phyloP scores from a whole-genome alignment of 768 basidiomycete genomes.

The Kwoniella sp. region DNA sequence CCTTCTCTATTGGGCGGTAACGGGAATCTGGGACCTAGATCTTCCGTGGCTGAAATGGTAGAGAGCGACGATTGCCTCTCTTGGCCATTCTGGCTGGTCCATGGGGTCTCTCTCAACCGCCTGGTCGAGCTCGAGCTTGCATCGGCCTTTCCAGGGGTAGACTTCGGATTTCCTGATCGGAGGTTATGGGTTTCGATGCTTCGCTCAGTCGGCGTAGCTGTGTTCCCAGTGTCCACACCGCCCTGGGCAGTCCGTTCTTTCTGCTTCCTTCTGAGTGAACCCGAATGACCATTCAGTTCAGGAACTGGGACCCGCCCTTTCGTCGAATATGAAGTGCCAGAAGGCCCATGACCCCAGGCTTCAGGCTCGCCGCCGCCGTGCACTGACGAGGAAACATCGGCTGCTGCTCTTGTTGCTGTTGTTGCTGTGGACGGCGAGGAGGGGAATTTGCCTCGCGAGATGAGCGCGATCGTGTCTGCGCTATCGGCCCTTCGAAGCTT shows the following conservation, averaged over 20 bases:
- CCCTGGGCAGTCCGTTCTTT: no score
- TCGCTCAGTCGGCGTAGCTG: neutral
- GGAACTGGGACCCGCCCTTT: neutral
- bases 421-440: no score
- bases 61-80: slow-evolving; percentile 19
- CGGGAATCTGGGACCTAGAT: slow-evolving; percentile 39
- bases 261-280: neutral
- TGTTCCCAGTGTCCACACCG: neutral
- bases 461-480: slow-evolving; percentile 3
- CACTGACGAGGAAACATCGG: neutral
- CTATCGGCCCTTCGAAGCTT: slow-evolving; percentile 5
- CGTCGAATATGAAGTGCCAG: neutral
- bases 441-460: neutral
- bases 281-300: neutral
- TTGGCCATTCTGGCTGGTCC: neutral
- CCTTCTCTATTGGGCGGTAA: slow-evolving; percentile 25
- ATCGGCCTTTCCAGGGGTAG: neutral
- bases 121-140: neutral
- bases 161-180: no score
- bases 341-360: neutral
- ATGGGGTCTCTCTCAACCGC: neutral
- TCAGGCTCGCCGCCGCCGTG: neutral
- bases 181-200: no score
- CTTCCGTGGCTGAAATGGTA: slow-evolving; percentile 24
- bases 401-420: neutral